Evolutionary conservation across 1,139 yeast genomes (phyloP), one percentile per base, ranked within the genome.

Genomic region (Zygoascus sp.): DNA sequence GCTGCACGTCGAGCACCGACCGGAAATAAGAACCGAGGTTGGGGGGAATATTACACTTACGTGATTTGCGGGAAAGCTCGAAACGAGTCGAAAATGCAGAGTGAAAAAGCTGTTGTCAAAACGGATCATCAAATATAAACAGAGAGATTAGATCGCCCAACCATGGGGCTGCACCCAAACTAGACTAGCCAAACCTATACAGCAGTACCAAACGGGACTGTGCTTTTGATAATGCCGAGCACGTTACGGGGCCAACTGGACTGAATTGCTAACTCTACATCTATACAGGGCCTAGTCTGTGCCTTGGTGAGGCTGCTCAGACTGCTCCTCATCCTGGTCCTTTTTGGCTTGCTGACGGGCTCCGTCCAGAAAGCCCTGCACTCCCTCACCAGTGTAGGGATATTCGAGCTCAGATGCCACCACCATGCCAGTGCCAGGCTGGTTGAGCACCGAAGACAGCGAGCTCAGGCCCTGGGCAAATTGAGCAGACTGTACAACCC

Each of bases 321-420:
- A 7, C 34, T 11, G 5, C 16, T 30, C 34, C 8, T 30, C 15
- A 7, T 4, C 8, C 34, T 30, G n/a, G n/a, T n/a, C 17, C 13
- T 30, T 30, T n/a, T 30, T 71, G 6, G 50, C 49, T 20, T 50
- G 47, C 39, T 53, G 52, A 50, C 80, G 65, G n/a, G 75, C 65
- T 2, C 81, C 81, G 32, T 65, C 59, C 49, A 81, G 63, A 52
- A 79, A 79, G 11, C 75, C 75, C 44, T 69, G 76, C 19, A 80
- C 66, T 0, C 86, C 86, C 58, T 80, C 85, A 3, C 84, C 84
- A 19, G 64, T 51, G 54, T 80, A 81, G 6, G 70, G 73, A 54
- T 70, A 70, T 25, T 75, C 76, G 47, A 80, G 68, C 42, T 77
- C 73, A 48, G 69, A 73, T 4, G 85, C 70, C 44, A 81, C 70